Conservation (phyloP, 2,329 filamentous ascomycete species). For the Plenodomus biglobosus region DNA sequence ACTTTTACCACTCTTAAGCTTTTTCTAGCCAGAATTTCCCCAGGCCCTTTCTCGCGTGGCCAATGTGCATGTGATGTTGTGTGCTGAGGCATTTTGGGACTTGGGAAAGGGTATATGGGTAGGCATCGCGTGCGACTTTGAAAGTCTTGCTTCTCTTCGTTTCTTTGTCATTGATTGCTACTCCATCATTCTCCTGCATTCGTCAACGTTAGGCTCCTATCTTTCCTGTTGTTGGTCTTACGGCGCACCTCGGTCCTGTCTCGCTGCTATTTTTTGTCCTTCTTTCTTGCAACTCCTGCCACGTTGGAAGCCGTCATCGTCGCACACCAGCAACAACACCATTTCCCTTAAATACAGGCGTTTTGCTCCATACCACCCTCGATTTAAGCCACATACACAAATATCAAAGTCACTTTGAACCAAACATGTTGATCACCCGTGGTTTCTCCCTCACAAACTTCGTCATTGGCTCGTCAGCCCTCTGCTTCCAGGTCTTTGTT, state of each 20-base stretch:
- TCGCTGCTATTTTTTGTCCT: too few relatives aligned
- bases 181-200: not conserved
- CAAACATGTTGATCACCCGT: slow-evolving; percentile 51
- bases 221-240: too few relatives aligned
- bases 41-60: not conserved
- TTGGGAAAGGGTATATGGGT: not conserved
- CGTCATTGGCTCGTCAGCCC: slow-evolving; percentile 63
- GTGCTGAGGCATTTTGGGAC: not conserved
- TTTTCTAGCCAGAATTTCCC: not conserved
- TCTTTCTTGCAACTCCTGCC: too few relatives aligned
- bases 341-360: too few relatives aligned
- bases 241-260: too few relatives aligned
- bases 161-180: not conserved
- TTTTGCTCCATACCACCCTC: too few relatives aligned
- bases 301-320: too few relatives aligned
- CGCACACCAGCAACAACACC: too few relatives aligned
- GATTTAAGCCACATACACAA: too few relatives aligned
- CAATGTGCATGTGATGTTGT: not conserved
- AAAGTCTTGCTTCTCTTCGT: not conserved
- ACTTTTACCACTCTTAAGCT: not conserved
- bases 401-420: not conserved
- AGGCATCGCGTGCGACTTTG: not conserved
- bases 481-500: slow-evolving; percentile 69
- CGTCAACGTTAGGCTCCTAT: too few relatives aligned
- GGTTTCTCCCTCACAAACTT: slow-evolving; percentile 66